Conservation (phyloP, 2,329 filamentous ascomycete species). For the Nothopassalora personata region DNA sequence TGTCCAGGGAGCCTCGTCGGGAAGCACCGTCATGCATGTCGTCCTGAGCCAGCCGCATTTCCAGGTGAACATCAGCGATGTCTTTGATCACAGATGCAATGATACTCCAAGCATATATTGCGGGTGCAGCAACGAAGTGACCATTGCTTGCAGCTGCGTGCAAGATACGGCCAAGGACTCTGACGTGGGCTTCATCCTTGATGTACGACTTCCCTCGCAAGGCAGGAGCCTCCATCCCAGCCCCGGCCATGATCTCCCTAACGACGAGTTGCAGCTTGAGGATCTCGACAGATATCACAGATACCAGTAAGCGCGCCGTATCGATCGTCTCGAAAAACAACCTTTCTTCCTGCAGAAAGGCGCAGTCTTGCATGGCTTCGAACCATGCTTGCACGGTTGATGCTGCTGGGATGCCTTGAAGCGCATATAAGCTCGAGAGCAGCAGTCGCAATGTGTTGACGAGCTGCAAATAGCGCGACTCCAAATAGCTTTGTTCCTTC, state of each 20-base stretch:
- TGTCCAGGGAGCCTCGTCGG: conserved; percentile 12
- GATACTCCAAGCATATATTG: conserved; percentile 75
- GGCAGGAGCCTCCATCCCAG: conserved; percentile 10
- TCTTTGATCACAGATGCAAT: conserved; percentile 63
- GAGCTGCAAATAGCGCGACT: conserved; percentile 62
- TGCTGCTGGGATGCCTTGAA: conserved; percentile 18
- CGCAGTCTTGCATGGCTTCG: conserved; percentile 60
- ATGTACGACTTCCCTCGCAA: conserved; percentile 50
- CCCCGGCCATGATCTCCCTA: conserved; percentile 42
- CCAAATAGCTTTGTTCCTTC: conserved; percentile 52
- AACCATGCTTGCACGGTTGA: conserved; percentile 67
- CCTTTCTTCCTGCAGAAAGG: conserved; percentile 60
- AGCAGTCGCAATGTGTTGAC: conserved; percentile 52
- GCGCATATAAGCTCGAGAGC: conserved; percentile 48
- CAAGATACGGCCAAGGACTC: conserved; percentile 67
- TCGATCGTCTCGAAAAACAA: conserved; percentile 28
- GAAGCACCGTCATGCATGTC: conserved; percentile 31
- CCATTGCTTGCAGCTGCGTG: conserved; percentile 53
- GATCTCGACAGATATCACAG: conserved; percentile 65
- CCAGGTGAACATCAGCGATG: conserved; percentile 29
- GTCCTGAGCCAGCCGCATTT: conserved; percentile 10
- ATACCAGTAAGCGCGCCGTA: conserved; percentile 61
- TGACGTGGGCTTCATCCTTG: conserved; percentile 63
- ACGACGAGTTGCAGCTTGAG: conserved; percentile 62
- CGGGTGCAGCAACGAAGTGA: conserved; percentile 62